These are phyloP conservation scores for Termitomyces sp. DNA, from an alignment of 768 basidiomycete genomes.

Conservation along the genomic window DNA sequence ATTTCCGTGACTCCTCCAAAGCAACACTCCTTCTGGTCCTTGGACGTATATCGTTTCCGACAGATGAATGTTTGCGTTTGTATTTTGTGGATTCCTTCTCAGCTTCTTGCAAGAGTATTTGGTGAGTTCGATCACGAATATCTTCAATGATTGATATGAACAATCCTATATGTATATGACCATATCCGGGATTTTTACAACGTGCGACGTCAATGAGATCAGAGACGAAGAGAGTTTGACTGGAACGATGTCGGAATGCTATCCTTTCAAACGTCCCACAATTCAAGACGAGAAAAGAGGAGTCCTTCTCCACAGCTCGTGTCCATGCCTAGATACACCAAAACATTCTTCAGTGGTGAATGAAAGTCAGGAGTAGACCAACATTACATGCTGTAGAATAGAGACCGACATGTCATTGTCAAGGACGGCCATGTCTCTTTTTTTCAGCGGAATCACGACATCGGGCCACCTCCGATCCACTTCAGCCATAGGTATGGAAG, in stretches of 20 bases:
- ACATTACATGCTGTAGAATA: not conserved
- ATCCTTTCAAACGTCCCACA: too few relatives aligned
- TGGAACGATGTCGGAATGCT: too few relatives aligned
- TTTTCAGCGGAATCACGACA: not conserved
- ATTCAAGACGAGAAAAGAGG: too few relatives aligned
- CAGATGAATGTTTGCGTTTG: not conserved
- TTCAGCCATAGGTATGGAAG: not conserved
- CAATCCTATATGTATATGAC: too few relatives aligned
- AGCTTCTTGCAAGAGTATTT: not conserved
- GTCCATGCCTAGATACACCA: not conserved
- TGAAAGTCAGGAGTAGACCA: not conserved
- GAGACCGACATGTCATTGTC: not conserved
- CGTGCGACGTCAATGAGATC: too few relatives aligned
- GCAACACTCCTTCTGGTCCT: not conserved
- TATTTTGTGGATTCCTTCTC: not conserved
- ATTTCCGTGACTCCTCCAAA: not conserved
- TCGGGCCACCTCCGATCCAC: not conserved
- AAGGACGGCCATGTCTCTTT: not conserved
- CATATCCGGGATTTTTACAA: too few relatives aligned
- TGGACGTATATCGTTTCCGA: not conserved
- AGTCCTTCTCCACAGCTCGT: too few relatives aligned
- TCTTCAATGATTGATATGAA: too few relatives aligned
- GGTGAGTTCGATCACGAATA: too few relatives aligned
- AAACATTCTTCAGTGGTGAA: not conserved
- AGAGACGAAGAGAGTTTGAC: too few relatives aligned